Base-by-base conservation (phyloP, 352 stramenopile species). In the Nothophytophthora sp. region DNA sequence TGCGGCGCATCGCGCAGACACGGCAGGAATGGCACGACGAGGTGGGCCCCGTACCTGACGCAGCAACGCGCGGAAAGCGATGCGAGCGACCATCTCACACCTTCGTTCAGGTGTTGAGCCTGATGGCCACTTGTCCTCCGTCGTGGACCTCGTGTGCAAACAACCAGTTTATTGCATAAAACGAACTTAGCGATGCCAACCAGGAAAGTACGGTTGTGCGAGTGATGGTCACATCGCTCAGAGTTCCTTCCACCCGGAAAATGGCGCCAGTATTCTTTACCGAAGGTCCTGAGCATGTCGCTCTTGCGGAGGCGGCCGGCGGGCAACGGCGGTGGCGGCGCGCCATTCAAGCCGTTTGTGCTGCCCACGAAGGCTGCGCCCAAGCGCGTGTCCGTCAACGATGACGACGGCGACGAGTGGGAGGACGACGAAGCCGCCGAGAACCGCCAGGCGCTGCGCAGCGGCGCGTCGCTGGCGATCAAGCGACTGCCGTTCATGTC, bases 401-500 rank as follows among this genome's bases (percentile, higher is more conserved):
- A 55, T 1, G 30, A 53, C 19, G 59, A 55, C 9, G 63, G 64
- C 19, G 64, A 76, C 23, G 64, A 60, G 15, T 71, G 69, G 23
- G 73, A 79, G 51, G 61, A 69, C 7, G 45, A 45, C 10, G 55
- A 61, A 22, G 73, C 75, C 1, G 63, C 46, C 19, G 62, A 48
- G 28, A 92, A 88, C 36, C 78, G 74, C 18, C 65, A 76, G 32
- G 64, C 76, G 12, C 46, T 90, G 28, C 67, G 73, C 40, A 75
- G 59, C 19, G 80, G 82, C 16, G 53, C 54, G 13, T 85, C 76
- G 28, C 45, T 87, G 46, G 50, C 63, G 10, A 75, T 94, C 63
- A 93, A 92, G 64, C 70, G 76, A 5, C 70, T 95, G 38, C 86
- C 83, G 15, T 85, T 95, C 50, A 53, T 95, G 32, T 93, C 83